Evolutionary conservation across 1,284 basidiomycete species (phyloP).

Genomic region (Naganishia liquefaciens): DNA sequence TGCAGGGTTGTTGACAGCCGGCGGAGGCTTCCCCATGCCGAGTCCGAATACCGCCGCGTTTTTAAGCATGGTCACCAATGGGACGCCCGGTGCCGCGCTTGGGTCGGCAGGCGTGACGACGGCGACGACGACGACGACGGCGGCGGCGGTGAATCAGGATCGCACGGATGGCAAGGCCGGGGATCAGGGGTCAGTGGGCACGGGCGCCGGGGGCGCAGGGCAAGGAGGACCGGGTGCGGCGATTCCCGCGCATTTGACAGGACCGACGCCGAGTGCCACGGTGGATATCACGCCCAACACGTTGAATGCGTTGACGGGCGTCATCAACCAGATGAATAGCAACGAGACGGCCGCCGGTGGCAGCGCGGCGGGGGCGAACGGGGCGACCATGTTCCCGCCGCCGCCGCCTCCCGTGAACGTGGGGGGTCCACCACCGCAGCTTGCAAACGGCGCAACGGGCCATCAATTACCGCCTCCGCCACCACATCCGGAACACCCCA

Average conservation of each 20-base stretch:
- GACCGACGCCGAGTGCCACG: slow-evolving; percentile 23
- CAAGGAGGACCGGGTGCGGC: too few relatives aligned
- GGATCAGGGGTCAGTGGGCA: not conserved
- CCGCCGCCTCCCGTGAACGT: not conserved
- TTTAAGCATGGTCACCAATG: slow-evolving; percentile 83
- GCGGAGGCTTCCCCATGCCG: slow-evolving; percentile 67
- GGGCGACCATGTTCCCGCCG: not conserved
- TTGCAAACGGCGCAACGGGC: not conserved
- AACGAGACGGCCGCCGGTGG: slow-evolving; percentile 3
- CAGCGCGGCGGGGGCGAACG: slow-evolving; percentile 17
- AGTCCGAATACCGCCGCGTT: slow-evolving; percentile 90
- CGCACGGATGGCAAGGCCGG: not conserved
- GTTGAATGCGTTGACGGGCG: slow-evolving; percentile 74
- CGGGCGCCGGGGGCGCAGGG: slow-evolving; percentile 2
- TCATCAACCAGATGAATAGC: slow-evolving; percentile 57
- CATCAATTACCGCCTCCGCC: slow-evolving; percentile 13
- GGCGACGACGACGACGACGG: not conserved
- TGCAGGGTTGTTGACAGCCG: slow-evolving; percentile 40
- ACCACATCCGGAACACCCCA: slow-evolving; percentile 22
- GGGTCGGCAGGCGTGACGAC: slow-evolving; percentile 1
- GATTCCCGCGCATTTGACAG: not conserved
- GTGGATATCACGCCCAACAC: slow-evolving; percentile 89
- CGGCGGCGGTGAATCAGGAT: not conserved
- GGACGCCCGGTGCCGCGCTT: slow-evolving; percentile 51
- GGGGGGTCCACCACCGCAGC: not conserved